Evolutionary conservation across 768 basidiomycete species (phyloP), one percentile per base, ranked within the genome.

Genomic region (Cystobasidium tubakii): DNA sequence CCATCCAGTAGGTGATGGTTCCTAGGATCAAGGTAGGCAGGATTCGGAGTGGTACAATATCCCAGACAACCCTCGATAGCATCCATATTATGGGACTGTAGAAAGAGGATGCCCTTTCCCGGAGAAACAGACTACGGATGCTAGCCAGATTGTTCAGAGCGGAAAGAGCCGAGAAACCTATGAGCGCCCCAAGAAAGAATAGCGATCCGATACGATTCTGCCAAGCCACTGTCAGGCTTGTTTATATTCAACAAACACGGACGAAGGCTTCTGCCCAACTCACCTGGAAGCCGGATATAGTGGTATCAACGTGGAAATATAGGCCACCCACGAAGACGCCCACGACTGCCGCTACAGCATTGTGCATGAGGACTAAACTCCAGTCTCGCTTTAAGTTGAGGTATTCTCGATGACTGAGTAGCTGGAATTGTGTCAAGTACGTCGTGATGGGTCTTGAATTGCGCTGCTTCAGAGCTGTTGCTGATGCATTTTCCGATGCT

Each of bases 71-170:
- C 7, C 92, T 86, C 0, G 91, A 89, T n/a, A 94, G 81, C 4
- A 97, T 83, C 94, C 94, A 98, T 0, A 92, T 87, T 13, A 91
- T 87, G 0, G 93, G 92, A 77, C 90, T 90, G 80, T 95, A 96
- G 81, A 91, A 95, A 1, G 84, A 84, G 62, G 87, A 88, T 1
- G 92, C 89, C 42, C 94, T 84, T 81, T 98, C 94, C 12, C 94
- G 87, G 39, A 96, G 83, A 84, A 97, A 98, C 23, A 98, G 85
- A 0, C 90, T 86, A 33, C 92, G 86, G 69, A 89, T 85, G 80
- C 89, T 89, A 1, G 93, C 87, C 55, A 96, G 84, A 75, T 94
- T 93, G 80, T 92, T 90, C 73, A 98, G 81, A 0, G 94, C 92
- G 77, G 92, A 94, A 53, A 97, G 83, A 1, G 91, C 86, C 0